A percentile compares a stretch with the other conserved stretches of the same genome.
Evolutionary conservation across 139 green algal genomes (phyloP).

Genomic region (Picochlorum sp.): DNA sequence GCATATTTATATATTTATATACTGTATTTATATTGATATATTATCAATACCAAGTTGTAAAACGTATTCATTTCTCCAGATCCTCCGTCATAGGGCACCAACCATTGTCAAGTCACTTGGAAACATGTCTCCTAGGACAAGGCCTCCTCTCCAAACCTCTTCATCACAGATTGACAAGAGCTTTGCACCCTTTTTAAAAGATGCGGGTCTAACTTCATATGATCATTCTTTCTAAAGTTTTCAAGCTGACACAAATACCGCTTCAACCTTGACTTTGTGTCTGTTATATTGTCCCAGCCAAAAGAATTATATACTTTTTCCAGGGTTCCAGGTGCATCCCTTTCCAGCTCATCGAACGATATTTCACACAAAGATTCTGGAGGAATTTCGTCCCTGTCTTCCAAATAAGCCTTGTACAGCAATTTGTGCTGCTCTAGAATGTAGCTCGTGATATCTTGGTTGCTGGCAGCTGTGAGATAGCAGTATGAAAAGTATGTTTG

Average conservation of each 20-base stretch:
- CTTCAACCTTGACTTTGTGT: neutral
- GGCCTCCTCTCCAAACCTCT: too few species aligned
- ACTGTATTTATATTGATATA: neutral
- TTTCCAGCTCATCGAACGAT: slow-evolving; percentile 37
- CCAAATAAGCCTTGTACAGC: slow-evolving; percentile 26
- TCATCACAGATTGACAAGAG: too few species aligned
- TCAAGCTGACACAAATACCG: neutral
- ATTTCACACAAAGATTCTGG: slow-evolving; percentile 27
- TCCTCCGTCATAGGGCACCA: neutral
- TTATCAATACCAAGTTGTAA: neutral
- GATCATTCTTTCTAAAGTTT: neutral
- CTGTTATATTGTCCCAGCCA: slow-evolving; percentile 10
- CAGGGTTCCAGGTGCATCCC: slow-evolving; percentile 25
- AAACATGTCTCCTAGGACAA: too few species aligned
- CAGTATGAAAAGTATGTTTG: slow-evolving; percentile 41
- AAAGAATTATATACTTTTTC: slow-evolving; percentile 29
- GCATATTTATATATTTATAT: neutral
- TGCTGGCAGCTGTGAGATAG: slow-evolving; percentile 26
- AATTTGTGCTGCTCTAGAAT: slow-evolving; percentile 40
- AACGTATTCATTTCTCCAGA: too few species aligned
- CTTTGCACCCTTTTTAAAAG: too few species aligned
- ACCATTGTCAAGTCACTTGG: too few species aligned
- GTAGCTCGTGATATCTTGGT: slow-evolving; percentile 31
- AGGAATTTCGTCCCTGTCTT: slow-evolving; percentile 1
- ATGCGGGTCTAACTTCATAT: neutral